Evolutionary conservation across 129 eudicot species (phyloP), one percentile per base, ranked within the genome.

Genomic region (Cynara cardunculus): DNA sequence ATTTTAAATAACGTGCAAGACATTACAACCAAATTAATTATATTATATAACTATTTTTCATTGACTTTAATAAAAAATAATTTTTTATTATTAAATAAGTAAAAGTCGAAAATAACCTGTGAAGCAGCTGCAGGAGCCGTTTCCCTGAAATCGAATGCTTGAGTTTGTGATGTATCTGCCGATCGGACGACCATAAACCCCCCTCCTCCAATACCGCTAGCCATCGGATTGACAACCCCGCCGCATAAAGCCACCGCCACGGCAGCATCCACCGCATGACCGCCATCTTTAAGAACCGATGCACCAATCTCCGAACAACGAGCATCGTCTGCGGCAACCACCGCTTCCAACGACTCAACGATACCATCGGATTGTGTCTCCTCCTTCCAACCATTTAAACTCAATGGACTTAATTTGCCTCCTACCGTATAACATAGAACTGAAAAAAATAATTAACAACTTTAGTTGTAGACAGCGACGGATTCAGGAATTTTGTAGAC

Each of bases 131-230:
- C 69, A 0, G 98, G 98, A 56, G 98, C 97, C 14, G 97, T 91
- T 87, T 94, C 98, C 75, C 98, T 88, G 89, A 91, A 89, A 83
- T 94, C 98, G 78, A 87, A 87, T 37, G 98, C 97, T 18, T 70
- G 84, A 5, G 93, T 80, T 76, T 78, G 76, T 4, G 87, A 80
- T 0, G 89, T 84, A 34, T 67, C 76, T 14, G 92, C 72, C 14
- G 92, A 87, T 37, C 88, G 84, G 65, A 94, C 89, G 6, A 92
- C 83, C 97, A 94, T 92, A 80, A 94, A 94, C 41, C 85, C 97
- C 56, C 98, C 98, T 14, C 98, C 98, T 9, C 98, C 98, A 0
- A 94, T 89, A 9, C 97, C 98, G 69, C 98, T 94, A 44, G 96
- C 88, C 93, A 88, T 86, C 2, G 95, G 87, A 78, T 88, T 91